phyloP scores from a whole-genome alignment of 2,329 filamentous ascomycete species.

The Hymenoscyphus repandus region DNA sequence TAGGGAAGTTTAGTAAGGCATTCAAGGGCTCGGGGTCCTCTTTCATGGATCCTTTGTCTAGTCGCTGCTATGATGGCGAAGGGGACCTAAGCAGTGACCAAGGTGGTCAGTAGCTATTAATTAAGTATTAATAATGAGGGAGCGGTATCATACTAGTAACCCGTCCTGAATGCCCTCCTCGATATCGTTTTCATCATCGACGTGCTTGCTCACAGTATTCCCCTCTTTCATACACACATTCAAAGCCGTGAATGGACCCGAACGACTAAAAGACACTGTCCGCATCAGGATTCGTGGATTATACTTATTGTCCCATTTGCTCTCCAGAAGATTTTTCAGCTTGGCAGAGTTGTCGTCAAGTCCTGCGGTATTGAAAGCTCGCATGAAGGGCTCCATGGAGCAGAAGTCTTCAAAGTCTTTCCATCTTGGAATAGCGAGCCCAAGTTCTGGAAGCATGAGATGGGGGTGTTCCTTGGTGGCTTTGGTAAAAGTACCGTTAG shows the following conservation, averaged over 20 bases:
- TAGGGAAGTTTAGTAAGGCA: background rate
- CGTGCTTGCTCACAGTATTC: background rate
- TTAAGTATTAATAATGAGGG: background rate
- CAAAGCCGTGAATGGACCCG: background rate
- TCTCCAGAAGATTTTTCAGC: background rate
- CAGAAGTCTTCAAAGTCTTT: conserved; percentile 1
- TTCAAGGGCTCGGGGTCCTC: background rate
- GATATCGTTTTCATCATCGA: background rate
- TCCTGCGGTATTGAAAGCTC: conserved; percentile 2
- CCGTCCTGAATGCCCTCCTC: background rate
- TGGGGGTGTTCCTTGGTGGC: background rate
- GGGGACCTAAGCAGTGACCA: background rate
- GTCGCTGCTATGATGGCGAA: conserved; percentile 7
- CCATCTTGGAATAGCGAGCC: conserved; percentile 9
- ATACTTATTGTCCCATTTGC: conserved; percentile 3
- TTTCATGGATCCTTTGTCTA: background rate
- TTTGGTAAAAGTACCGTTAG: conserved; percentile 7
- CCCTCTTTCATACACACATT: conserved; percentile 11
- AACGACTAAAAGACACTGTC: conserved; percentile 11
- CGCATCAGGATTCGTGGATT: conserved; percentile 11
- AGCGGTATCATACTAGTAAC: background rate
- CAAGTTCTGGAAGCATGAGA: conserved; percentile 9
- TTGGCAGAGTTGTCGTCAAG: background rate
- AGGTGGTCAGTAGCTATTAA: background rate
- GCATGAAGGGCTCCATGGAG: conserved; percentile 14